Evolutionary conservation across 805 yeast species (phyloP), one percentile per base, ranked within the genome.

Genomic region (Candida succiphila): DNA sequence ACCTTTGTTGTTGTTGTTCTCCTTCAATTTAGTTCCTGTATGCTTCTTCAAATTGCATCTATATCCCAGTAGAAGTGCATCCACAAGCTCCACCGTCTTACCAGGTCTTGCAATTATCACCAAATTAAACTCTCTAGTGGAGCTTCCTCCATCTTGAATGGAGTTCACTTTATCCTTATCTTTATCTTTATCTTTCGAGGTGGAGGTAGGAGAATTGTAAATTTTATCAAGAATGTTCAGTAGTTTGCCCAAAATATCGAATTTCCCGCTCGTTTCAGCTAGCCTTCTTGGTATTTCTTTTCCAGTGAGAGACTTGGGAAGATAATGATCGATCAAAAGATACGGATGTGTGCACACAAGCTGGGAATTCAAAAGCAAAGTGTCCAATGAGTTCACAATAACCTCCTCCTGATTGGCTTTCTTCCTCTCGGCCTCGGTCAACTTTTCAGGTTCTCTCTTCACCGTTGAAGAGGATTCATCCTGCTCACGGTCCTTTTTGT

Each of bases 311-410:
- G 78, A 76, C 54, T 79, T 84, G 13, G 97, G 97, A 68, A 85
- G 71, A 45, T 79, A 78, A 52, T 88, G 95, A 37, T 78, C 78
- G 34, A 89, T 84, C 33, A 89, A 59, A 32, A 89, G 56, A 46
- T 81, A 88, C 1, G 97, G 97, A 58, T 89, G 98, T 1, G 89
- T 75, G 17, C 94, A 76, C 2, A 88, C 92, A 18, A 79, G 64
- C 51, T 78, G 79, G 29, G 88, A 74, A 56, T 88, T 87, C 37
- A 71, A 56, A 38, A 84, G 71, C 54, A 94, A 72, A 7, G 84
- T 79, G 38, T 75, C 71, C 52, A 89, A 65, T 0, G 94, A 78
- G 48, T 84, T 84, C n/a, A 76, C 63, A 25, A 82, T 71, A 20
- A 83, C 72, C 30, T 67, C 67, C 32, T 72, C 75, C 30, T 54